phyloP scores from a whole-genome alignment of 2,329 filamentous ascomycete species.

The Ophiosphaerella herpotricha region DNA sequence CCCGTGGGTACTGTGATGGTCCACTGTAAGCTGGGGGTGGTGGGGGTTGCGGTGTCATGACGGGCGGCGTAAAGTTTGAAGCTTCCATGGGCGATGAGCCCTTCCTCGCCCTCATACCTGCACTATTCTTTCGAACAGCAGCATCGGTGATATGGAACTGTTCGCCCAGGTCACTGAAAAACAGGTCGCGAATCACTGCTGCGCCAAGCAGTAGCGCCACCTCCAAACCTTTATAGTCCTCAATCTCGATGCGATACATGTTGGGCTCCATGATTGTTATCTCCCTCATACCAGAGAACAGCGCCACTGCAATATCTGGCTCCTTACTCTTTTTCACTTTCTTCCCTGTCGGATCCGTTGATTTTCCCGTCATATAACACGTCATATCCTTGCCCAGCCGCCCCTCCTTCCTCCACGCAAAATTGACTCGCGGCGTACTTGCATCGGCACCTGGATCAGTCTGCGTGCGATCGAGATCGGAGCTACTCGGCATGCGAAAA shows the following conservation, averaged over 20 bases:
- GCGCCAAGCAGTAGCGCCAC: constrained; percentile 71
- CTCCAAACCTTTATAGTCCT: constrained; percentile 92
- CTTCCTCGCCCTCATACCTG: constrained; percentile 38
- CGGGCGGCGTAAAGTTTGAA: constrained; percentile 31
- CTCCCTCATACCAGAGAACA: constrained; percentile 73
- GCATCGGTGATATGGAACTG: constrained; percentile 73
- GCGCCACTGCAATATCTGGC: constrained; percentile 91
- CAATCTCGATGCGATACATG: constrained; percentile 83
- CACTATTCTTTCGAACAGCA: constrained; percentile 45
- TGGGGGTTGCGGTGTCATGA: constrained; percentile 39
- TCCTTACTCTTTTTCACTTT: constrained; percentile 74
- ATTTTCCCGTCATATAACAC: constrained; percentile 82
- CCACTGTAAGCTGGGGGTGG: constrained; percentile 29
- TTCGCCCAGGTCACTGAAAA: constrained; percentile 68
- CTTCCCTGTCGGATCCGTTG: constrained; percentile 66
- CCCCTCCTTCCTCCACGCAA: constrained; percentile 88
- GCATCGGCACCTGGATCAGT: constrained; percentile 60
- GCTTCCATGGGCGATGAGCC: constrained; percentile 40
- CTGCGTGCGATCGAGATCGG: constrained; percentile 75
- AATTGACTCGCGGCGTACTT: constrained; percentile 72
- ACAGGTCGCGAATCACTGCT: constrained; percentile 65
- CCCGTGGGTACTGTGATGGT: constrained; percentile 25
- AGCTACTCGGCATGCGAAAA: constrained; percentile 79
- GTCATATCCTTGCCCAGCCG: constrained; percentile 85
- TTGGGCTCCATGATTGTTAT: constrained; percentile 94